Percentiles rank a stretch among this genome's conserved stretches.
Conservation (phyloP, 2,329 filamentous ascomycete species). For the Fusarium praegraminearum region DNA sequence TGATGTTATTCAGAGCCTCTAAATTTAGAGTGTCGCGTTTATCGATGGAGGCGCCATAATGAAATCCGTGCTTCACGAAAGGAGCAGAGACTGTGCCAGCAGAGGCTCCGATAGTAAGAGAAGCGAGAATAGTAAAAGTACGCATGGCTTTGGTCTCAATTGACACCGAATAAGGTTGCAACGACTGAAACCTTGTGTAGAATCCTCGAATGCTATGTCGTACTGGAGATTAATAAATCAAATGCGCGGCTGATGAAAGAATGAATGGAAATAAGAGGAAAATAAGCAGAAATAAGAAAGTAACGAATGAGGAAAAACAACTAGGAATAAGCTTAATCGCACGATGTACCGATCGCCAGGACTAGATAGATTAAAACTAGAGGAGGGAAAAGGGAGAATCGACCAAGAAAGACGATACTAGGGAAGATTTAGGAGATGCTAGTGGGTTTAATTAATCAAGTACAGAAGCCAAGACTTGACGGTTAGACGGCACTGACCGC, state of each 20-base stretch:
- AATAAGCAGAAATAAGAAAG: too few species aligned
- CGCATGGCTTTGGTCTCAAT: constrained; percentile 25
- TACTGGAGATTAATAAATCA: neutral
- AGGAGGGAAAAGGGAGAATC: neutral
- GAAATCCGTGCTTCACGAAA: constrained; percentile 33
- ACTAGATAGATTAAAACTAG: neutral
- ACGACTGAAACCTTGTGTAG: neutral
- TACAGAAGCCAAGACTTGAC: neutral
- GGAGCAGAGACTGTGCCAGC: constrained; percentile 45
- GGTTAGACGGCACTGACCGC: constrained; percentile 4
- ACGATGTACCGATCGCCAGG: neutral
- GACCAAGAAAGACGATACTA: neutral
- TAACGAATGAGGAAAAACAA: neutral
- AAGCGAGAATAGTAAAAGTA: constrained; percentile 33
- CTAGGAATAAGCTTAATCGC: constrained; percentile 10
- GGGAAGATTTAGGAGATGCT: neutral
- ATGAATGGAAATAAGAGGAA: neutral
- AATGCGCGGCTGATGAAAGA: neutral
- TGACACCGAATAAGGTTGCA: neutral
- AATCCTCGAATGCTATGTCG: neutral
- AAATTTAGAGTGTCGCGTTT: constrained; percentile 51
- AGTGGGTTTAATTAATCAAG: neutral
- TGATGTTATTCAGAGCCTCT: constrained; percentile 63
- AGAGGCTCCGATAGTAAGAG: constrained; percentile 39
- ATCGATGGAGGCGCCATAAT: constrained; percentile 30